A percentile compares a stretch with the other conserved stretches of the same genome.
These are phyloP conservation scores for Cladosporium austrohemisphaericum DNA, from an alignment of 2,329 filamentous ascomycete genomes.

Conservation along the genomic window DNA sequence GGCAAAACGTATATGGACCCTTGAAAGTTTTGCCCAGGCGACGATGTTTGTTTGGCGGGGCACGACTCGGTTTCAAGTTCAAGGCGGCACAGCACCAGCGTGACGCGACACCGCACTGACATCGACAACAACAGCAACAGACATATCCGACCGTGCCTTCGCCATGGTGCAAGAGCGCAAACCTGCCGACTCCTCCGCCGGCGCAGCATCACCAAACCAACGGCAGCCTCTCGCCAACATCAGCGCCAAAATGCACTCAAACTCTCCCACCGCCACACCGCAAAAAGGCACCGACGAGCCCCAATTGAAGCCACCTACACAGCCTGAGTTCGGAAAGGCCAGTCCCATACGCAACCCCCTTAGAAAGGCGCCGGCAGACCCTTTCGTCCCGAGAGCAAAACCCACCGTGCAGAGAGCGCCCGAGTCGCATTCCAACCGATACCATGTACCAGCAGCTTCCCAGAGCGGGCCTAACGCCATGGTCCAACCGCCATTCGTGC, in stretches of 20 bases:
- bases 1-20: too few species aligned
- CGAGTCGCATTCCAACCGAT: constrained; percentile 15
- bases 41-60: too few species aligned
- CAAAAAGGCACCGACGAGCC: constrained; percentile 19
- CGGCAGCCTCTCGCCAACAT: constrained; percentile 31
- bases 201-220: constrained; percentile 18
- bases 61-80: too few species aligned
- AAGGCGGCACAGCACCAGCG: too few species aligned
- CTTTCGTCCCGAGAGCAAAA: constrained; percentile 21
- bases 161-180: constrained; percentile 15
- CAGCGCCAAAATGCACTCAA: constrained; percentile 32
- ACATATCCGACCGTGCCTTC: too few species aligned
- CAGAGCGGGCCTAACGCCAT: constrained; percentile 6
- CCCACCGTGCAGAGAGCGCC: constrained; percentile 22
- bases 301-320: constrained; percentile 18
- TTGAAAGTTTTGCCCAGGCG: too few species aligned
- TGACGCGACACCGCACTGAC: neutral
- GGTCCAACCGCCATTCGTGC: constrained; percentile 9
- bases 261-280: constrained; percentile 17
- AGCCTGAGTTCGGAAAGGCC: constrained; percentile 56
- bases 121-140: neutral
- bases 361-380: constrained; percentile 28
- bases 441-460: constrained; percentile 11
- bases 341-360: constrained; percentile 52
- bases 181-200: constrained; percentile 6